Evolutionary conservation across 805 yeast species (phyloP).

Genomic region (Yarrowia alimentaria): DNA sequence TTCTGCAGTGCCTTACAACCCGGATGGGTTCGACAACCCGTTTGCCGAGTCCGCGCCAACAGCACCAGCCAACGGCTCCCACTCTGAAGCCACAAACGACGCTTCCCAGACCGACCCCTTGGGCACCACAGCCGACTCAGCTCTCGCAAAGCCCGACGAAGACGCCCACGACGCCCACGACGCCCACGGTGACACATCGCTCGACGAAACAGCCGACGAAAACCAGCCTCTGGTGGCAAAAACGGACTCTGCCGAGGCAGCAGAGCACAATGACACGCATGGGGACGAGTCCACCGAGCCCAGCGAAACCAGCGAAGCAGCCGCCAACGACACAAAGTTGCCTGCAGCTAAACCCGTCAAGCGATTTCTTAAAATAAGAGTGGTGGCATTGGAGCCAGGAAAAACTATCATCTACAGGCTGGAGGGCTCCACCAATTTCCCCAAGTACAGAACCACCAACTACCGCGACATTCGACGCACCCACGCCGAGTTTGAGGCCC

Average conservation of each 20-base stretch:
- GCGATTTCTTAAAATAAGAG: conserved; percentile 13
- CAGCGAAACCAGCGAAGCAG: conserved; percentile 5
- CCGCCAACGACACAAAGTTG: too few species aligned
- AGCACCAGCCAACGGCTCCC: too few species aligned
- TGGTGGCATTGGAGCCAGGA: conserved; percentile 50
- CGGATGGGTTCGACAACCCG: conserved; percentile 59
- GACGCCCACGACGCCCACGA: neutral
- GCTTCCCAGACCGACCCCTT: too few species aligned
- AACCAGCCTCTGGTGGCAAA: conserved; percentile 16
- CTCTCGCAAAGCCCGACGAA: too few species aligned
- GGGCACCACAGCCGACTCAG: too few species aligned
- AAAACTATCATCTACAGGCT: conserved; percentile 66
- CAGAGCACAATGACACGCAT: neutral
- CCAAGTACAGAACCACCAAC: conserved; percentile 66
- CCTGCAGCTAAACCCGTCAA: conserved; percentile 11
- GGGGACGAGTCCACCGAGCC: neutral
- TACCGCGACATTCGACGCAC: conserved; percentile 80
- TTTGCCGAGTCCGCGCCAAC: conserved; percentile 46
- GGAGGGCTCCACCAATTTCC: conserved; percentile 66
- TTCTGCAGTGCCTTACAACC: conserved; percentile 48
- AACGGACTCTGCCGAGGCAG: neutral
- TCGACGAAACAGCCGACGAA: conserved; percentile 13
- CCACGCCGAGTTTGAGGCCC: conserved; percentile 68
- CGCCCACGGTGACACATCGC: neutral
- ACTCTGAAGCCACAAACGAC: neutral